Evolutionary conservation across 2,329 filamentous ascomycete species (phyloP).

Genomic region (Ophiobolus disseminans): DNA sequence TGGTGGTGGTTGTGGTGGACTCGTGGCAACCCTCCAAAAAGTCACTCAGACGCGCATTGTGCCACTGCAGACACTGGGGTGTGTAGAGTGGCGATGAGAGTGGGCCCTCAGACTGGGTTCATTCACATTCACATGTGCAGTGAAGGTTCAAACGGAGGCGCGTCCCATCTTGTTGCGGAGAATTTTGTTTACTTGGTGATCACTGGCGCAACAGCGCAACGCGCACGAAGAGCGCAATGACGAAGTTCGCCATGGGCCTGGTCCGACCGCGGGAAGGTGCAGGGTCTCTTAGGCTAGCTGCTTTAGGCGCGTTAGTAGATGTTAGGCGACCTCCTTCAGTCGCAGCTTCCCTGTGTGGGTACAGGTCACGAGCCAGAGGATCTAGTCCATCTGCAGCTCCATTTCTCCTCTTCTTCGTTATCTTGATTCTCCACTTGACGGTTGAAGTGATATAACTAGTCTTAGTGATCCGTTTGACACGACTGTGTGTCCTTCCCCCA

Average conservation of each 20-base stretch:
- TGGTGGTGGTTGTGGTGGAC: constrained; percentile 13
- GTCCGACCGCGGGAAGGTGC: constrained; percentile 4
- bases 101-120: neutral
- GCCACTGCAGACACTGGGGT: neutral
- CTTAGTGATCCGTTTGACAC: constrained; percentile 14
- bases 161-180: constrained; percentile 9
- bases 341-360: constrained; percentile 40
- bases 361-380: constrained; percentile 40
- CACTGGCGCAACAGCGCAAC: constrained; percentile 20
- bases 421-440: constrained; percentile 23
- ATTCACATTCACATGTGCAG: too few species aligned
- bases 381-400: constrained; percentile 21
- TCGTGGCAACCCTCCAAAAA: constrained; percentile 10
- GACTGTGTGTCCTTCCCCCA: constrained; percentile 14
- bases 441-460: too few species aligned
- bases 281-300: constrained; percentile 21
- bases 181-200: constrained; percentile 3
- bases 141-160: constrained; percentile 5
- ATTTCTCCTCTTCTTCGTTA: constrained; percentile 25
- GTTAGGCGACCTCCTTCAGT: constrained; percentile 10
- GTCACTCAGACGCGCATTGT: constrained; percentile 32
- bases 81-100: neutral
- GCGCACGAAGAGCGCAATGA: constrained; percentile 2
- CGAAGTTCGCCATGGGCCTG: neutral
- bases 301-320: constrained; percentile 23